phyloP scores from a whole-genome alignment of 179 eudicot species.

The Carnegiea gigantea region DNA sequence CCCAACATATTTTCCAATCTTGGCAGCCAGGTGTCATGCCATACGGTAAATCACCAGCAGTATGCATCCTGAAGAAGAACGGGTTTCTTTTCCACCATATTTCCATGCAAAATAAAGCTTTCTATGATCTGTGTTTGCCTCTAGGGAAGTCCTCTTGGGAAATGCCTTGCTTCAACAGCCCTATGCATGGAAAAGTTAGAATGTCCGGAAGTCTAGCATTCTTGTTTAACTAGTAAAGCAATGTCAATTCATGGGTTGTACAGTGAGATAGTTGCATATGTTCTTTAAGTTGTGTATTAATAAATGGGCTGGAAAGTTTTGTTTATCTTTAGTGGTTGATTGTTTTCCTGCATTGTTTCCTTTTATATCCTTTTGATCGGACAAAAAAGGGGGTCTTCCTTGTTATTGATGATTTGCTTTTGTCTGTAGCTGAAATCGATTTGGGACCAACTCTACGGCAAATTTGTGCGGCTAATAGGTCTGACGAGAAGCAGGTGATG shows the following conservation, averaged over 20 bases:
- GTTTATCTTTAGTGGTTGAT: neutral
- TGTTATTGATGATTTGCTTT: conserved; percentile 19
- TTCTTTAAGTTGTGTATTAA: neutral
- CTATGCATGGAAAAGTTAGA: neutral
- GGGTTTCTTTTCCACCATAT: too few relatives aligned
- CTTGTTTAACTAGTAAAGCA: neutral
- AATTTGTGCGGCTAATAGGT: conserved; percentile 85
- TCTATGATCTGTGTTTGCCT: too few relatives aligned
- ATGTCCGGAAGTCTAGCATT: neutral
- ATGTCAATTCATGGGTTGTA: neutral
- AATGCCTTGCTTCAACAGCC: neutral
- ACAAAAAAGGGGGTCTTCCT: neutral
- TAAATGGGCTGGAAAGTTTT: neutral
- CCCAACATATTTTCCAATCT: too few relatives aligned
- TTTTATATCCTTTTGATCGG: neutral
- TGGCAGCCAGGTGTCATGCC: too few relatives aligned
- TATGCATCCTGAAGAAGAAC: too few relatives aligned
- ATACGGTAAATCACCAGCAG: too few relatives aligned
- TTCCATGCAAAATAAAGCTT: too few relatives aligned
- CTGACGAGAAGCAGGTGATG: conserved; percentile 80
- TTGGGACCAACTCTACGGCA: conserved; percentile 76
- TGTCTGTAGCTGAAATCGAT: conserved; percentile 49
- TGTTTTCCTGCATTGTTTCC: neutral
- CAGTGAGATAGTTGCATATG: neutral
- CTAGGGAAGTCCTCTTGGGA: neutral